phyloP scores from a whole-genome alignment of 1,139 yeast species.

The Wickerhamomyces sp. region DNA sequence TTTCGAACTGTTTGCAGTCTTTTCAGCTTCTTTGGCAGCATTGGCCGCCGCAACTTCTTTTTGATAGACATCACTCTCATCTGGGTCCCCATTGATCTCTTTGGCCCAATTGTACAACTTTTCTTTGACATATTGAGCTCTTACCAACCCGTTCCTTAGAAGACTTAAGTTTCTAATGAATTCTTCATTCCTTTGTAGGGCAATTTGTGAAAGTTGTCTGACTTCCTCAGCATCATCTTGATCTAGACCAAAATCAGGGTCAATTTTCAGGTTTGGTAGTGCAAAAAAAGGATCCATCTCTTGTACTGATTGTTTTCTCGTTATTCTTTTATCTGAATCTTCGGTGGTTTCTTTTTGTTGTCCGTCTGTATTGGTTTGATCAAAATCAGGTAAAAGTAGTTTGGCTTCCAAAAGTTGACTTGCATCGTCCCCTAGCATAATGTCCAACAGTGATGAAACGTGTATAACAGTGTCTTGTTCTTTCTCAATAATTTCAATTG shows the following conservation, averaged over 20 bases:
- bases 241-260: constrained; percentile 39
- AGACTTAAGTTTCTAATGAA: constrained; percentile 71
- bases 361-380: constrained; percentile 37
- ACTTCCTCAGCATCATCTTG: constrained; percentile 57
- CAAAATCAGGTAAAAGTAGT: constrained; percentile 63
- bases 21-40: constrained; percentile 13
- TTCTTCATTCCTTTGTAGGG: constrained; percentile 85
- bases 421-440: constrained; percentile 85
- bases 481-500: constrained; percentile 69
- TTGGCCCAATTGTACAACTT: constrained; percentile 76
- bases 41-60: constrained; percentile 15
- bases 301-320: constrained; percentile 29
- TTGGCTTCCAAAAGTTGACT: constrained; percentile 57
- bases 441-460: constrained; percentile 65
- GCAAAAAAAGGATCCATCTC: constrained; percentile 62
- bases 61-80: constrained; percentile 28
- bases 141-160: constrained; percentile 67
- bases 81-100: constrained; percentile 73
- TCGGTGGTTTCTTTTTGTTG: constrained; percentile 11
- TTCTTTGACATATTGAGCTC: constrained; percentile 71
- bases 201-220: constrained; percentile 62
- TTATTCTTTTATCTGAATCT: constrained; percentile 27
- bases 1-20: constrained; percentile 2
- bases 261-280: constrained; percentile 45
- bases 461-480: constrained; percentile 75